Percentiles rank a stretch among this genome's conserved stretches.
phyloP scores from a whole-genome alignment of 768 basidiomycete genomes.

The Rhizopogon sp. region DNA sequence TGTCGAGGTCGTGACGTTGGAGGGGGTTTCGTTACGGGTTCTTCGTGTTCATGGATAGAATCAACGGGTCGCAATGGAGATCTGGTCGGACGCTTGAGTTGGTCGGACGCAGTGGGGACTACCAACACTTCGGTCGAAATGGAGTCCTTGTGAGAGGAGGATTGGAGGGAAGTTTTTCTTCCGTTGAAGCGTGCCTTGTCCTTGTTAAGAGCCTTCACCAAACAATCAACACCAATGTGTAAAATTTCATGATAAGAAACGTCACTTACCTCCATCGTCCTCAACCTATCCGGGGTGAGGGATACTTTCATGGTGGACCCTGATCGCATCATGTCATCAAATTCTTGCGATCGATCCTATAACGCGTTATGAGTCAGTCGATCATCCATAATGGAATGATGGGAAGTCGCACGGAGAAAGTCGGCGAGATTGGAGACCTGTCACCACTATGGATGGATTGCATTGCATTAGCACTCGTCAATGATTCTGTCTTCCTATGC shows the following conservation, averaged over 20 bases:
- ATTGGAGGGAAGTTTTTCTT: constrained; percentile 16
- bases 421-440: constrained; percentile 30
- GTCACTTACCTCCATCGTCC: constrained; percentile 92
- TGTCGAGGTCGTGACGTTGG: constrained; percentile 42
- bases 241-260: constrained; percentile 12
- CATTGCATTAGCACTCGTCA: constrained; percentile 46
- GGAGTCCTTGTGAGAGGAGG: constrained; percentile 16
- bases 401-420: constrained; percentile 25
- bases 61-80: constrained; percentile 52
- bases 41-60: constrained; percentile 65
- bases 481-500: constrained; percentile 52
- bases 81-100: constrained; percentile 17
- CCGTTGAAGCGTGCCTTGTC: constrained; percentile 46
- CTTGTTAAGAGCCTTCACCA: constrained; percentile 62
- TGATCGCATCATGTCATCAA: constrained; percentile 90
- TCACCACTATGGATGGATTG: constrained; percentile 29
- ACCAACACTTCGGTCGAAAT: constrained; percentile 13
- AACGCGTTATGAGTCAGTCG: constrained; percentile 3
- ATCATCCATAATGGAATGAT: neutral
- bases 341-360: constrained; percentile 69
- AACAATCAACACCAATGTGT: constrained; percentile 7
- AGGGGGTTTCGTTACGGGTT: constrained; percentile 24
- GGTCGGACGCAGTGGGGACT: constrained; percentile 15
- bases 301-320: constrained; percentile 93
- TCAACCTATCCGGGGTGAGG: constrained; percentile 88